A percentile compares a stretch with the other conserved stretches of the same genome.
Conservation (phyloP, 2,329 filamentous ascomycete species). For the Bisporella sp. region DNA sequence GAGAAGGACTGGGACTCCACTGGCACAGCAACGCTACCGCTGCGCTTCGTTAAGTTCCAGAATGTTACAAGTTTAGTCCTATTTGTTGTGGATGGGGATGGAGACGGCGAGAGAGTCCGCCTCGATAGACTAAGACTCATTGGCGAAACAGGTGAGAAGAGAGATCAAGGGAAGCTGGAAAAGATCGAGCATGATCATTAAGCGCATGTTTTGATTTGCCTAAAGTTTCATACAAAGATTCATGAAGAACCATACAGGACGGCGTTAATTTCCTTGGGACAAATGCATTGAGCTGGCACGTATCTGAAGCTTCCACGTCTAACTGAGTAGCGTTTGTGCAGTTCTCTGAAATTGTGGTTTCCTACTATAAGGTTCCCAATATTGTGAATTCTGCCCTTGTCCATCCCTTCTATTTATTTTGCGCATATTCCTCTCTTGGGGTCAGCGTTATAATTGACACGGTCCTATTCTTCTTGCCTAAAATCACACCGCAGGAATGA, state of each 20-base stretch:
- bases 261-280: too few relatives aligned
- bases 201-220: constrained; percentile 15
- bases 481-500: not conserved
- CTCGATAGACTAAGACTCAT: constrained; percentile 74
- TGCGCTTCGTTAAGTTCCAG: constrained; percentile 97
- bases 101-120: constrained; percentile 76
- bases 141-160: constrained; percentile 85
- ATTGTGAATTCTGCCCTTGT: too few relatives aligned
- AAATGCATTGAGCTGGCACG: too few relatives aligned
- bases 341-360: too few relatives aligned
- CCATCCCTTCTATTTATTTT: too few relatives aligned
- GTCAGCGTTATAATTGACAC: too few relatives aligned
- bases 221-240: too few relatives aligned
- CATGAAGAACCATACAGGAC: too few relatives aligned
- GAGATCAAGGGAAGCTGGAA: constrained; percentile 89
- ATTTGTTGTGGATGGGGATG: constrained; percentile 83
- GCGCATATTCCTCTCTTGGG: too few relatives aligned
- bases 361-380: too few relatives aligned
- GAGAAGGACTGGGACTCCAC: constrained; percentile 76
- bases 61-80: constrained; percentile 80
- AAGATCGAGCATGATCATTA: constrained; percentile 77
- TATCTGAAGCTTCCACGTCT: too few relatives aligned
- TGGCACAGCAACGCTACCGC: constrained; percentile 61
- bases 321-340: too few relatives aligned
- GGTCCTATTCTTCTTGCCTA: not conserved